Evolutionary conservation across 2,329 filamentous ascomycete genomes (phyloP), one percentile per base, ranked within the genome.

Genomic region (Paracamarosporium sp.): DNA sequence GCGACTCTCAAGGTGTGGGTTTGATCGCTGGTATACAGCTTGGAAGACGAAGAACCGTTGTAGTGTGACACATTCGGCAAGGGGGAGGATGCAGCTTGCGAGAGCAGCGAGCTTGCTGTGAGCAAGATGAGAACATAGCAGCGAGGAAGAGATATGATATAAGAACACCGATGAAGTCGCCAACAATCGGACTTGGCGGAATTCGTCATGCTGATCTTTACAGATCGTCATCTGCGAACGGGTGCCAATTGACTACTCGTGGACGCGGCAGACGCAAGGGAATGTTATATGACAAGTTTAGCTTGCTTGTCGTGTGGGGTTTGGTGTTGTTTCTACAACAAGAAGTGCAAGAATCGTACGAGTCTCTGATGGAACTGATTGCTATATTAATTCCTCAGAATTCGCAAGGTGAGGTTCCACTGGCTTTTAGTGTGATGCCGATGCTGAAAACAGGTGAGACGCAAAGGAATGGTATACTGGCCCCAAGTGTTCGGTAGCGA

Each of bases 1-100:
- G 74, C 60, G 25, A 76, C 58, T 48, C 75, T 75, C n/a, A 80
- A 63, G 22, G 62, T 61, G 20, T 69, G 65, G 17, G 60, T 74
- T 48, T 60, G 63, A 7, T 61, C 47, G 7, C 60, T 25, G 25
- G 60, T 48, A 47, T 66, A 65, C 1, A 72, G 40, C 24, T 50
- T 53, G 22, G 44, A 33, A 24, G 56, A 50, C 8, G 44, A 13
- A 9, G 36, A 25, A 12, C 41, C 36, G 40, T 56, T 36, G 15
- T 61, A 56, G 36, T 28, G 28, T 8, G 56, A 30, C 11, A 60
- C 33, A 30, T 57, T 25, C 22, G 59, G 51, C 17, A 56, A 25
- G 38, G 60, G 56, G 9, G 50, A 54, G 25, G 62, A 53, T 25
- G 50, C 15, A 27, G 33, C 51, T 36, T 24, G 17, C 1, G 38